Base-by-base conservation (phyloP, 768 basidiomycete species). In the Leccinum obscurum region DNA sequence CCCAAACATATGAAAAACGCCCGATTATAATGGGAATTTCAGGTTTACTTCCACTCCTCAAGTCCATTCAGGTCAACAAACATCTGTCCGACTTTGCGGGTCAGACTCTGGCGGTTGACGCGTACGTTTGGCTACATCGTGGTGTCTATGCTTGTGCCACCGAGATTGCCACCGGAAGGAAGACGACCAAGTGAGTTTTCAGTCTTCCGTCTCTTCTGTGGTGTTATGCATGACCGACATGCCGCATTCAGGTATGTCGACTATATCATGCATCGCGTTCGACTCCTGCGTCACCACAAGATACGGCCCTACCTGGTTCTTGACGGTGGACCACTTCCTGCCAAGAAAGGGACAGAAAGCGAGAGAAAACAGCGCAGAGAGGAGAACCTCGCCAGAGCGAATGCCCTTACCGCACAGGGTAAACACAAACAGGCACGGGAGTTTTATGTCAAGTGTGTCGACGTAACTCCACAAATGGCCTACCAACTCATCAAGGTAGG, bases 401-500 rank as follows among this genome's bases (percentile, higher is more conserved):
- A 88, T 35, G 79, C 83, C 0, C 77, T 98, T 11, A 78, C 87
- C 17, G 83, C 86, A 11, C 89, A 94, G 71, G 95, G 95, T 17
- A 88, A 86, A 70, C 81, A 85, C 64, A 79, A 77, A 30, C 87
- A 94, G 69, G 97, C 97, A 30, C 81, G 95, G 9, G 95, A 98
- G 15, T 85, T 78, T 73, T 98, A 92, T 69, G 82, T 90, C 67
- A 97, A 95, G 74, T 93, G 90, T 65, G 78, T 98, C 55, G 97
- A 99, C 64, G 92, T 99, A 46, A 96, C 94, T 4, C 95, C 97
- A 1, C 89, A 95, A 75, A 95, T 98, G 93, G 96, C 96, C 3
- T 95, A 83, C 72, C 97, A 98, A 74, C 79, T 98, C 64, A 97
- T 98, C 79, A 98, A 99, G 84, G 96, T 90, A 63, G 24, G 14